Percentiles rank a stretch among this genome's conserved stretches.
These are phyloP conservation scores for Spathaspora sp. DNA, from an alignment of 805 yeast species.

Conservation along the genomic window DNA sequence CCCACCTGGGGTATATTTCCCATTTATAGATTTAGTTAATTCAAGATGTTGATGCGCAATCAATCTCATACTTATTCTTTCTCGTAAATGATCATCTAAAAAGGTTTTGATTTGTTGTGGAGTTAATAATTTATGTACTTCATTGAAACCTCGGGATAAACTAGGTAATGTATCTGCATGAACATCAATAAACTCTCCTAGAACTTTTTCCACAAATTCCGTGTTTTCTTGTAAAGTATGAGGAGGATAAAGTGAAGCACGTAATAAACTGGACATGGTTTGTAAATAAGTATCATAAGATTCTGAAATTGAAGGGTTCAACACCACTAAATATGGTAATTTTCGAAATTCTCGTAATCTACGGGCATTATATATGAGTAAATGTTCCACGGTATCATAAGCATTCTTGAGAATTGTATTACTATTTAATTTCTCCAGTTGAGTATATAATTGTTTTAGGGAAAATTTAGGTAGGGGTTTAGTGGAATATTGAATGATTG, in stretches of 20 bases:
- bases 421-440: constrained; percentile 37
- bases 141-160: constrained; percentile 78
- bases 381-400: constrained; percentile 51
- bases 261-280: constrained; percentile 47
- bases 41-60: constrained; percentile 82
- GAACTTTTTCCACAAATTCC: constrained; percentile 44
- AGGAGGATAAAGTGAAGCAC: constrained; percentile 35
- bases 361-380: constrained; percentile 64
- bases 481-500: constrained; percentile 54
- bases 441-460: constrained; percentile 45
- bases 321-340: constrained; percentile 77
- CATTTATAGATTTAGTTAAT: constrained; percentile 41
- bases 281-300: constrained; percentile 71
- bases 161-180: constrained; percentile 84
- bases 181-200: constrained; percentile 60
- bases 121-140: constrained; percentile 48
- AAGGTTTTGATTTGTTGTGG: constrained; percentile 54
- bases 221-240: constrained; percentile 51
- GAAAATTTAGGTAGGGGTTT: constrained; percentile 52
- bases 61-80: constrained; percentile 82
- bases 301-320: constrained; percentile 82
- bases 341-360: constrained; percentile 66
- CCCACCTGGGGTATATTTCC: constrained; percentile 55
- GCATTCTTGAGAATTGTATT: constrained; percentile 40
- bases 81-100: constrained; percentile 72